Evolutionary conservation across 192 early-diverging fungal genomes (phyloP).

Genomic region (Backusella tuberculispora): DNA sequence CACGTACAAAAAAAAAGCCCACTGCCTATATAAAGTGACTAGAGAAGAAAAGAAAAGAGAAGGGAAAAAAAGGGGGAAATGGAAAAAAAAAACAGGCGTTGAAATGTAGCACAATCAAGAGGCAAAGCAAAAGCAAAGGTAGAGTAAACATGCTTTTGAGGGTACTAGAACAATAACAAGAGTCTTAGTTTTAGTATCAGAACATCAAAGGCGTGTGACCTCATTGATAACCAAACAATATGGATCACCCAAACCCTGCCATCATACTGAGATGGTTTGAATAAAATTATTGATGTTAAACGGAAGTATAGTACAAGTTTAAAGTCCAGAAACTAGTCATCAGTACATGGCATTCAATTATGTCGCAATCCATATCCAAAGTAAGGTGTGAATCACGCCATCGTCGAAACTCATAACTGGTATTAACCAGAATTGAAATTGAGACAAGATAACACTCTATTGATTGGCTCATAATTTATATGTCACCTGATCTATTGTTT

Average conservation of each 20-base stretch:
- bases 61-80: not conserved
- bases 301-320: conserved; percentile 11
- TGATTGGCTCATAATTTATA: not conserved
- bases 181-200: not conserved
- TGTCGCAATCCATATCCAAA: conserved; percentile 15
- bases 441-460: not conserved
- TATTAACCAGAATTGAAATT: not conserved
- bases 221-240: conserved; percentile 6
- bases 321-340: not conserved
- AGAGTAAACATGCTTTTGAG: not conserved
- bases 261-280: not conserved
- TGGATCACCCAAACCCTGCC: not conserved
- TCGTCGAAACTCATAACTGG: conserved; percentile 5
- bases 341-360: not conserved
- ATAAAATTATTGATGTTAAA: not conserved
- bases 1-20: not conserved
- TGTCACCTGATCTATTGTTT: not conserved
- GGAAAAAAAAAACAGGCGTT: not conserved
- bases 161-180: not conserved
- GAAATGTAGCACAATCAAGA: conserved; percentile 8
- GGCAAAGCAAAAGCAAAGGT: not conserved
- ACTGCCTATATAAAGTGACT: not conserved
- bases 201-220: not conserved
- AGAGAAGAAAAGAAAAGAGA: conserved; percentile 1
- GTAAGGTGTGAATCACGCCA: conserved; percentile 7